phyloP scores from a whole-genome alignment of 345 rosid species.

The Raphanus sativus region DNA sequence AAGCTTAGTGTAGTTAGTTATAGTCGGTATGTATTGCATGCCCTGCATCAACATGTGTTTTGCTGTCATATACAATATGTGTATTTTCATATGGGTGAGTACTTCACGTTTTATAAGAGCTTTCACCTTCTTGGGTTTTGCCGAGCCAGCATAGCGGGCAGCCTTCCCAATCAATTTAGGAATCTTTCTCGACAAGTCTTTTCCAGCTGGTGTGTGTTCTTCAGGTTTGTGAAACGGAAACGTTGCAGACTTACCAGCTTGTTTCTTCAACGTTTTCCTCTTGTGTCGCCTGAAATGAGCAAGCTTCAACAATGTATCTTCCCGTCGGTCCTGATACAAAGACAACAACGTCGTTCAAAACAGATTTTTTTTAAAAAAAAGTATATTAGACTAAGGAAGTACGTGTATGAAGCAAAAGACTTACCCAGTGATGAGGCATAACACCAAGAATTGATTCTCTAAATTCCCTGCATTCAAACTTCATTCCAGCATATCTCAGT shows the following conservation, averaged over 20 bases:
- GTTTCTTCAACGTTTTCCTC: constrained; percentile 75
- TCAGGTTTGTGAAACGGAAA: constrained; percentile 78
- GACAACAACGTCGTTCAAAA: constrained; percentile 27
- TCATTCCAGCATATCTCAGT: constrained; percentile 46
- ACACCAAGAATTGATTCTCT: constrained; percentile 93
- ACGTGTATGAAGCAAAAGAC: constrained; percentile 19
- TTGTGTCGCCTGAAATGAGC: constrained; percentile 88
- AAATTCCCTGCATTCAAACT: constrained; percentile 96
- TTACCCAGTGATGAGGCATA: constrained; percentile 98
- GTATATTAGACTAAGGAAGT: constrained; percentile 13
- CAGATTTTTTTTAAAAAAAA: background rate
- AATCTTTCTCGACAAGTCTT: constrained; percentile 79
- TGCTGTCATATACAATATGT: background rate
- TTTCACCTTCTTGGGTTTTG: constrained; percentile 84
- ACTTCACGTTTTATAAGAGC: constrained; percentile 1
- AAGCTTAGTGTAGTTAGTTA: background rate
- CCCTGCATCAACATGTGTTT: constrained; percentile 55
- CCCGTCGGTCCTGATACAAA: constrained; percentile 87
- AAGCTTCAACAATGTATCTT: constrained; percentile 81
- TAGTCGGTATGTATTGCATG: constrained; percentile 50
- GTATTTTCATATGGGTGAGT: background rate
- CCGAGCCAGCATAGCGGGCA: constrained; percentile 75
- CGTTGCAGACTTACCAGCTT: constrained; percentile 61
- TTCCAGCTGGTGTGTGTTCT: constrained; percentile 57
- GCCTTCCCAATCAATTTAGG: constrained; percentile 64